Evolutionary conservation across 768 basidiomycete species (phyloP).

Genomic region (Pholiota microspora): DNA sequence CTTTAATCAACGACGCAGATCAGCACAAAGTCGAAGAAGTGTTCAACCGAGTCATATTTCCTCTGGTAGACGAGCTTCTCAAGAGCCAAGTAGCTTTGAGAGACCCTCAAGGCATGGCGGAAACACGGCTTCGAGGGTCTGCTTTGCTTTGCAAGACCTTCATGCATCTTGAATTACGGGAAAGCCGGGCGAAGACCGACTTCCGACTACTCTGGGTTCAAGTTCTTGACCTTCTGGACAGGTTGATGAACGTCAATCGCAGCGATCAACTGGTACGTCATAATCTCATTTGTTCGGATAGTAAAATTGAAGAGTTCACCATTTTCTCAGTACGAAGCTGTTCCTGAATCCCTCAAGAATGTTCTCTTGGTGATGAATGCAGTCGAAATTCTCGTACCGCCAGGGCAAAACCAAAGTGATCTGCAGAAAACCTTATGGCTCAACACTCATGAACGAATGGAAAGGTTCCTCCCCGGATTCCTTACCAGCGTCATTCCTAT

Average conservation of each 20-base stretch:
- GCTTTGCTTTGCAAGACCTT: constrained; percentile 94
- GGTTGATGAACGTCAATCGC: constrained; percentile 83
- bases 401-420: constrained; percentile 50
- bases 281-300: neutral
- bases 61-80: constrained; percentile 86
- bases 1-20: constrained; percentile 55
- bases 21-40: constrained; percentile 72
- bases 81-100: constrained; percentile 76
- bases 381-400: constrained; percentile 74
- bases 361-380: constrained; percentile 96
- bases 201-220: constrained; percentile 82
- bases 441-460: constrained; percentile 82
- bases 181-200: constrained; percentile 56
- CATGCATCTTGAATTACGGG: constrained; percentile 86
- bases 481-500: constrained; percentile 64
- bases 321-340: constrained; percentile 78
- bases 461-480: constrained; percentile 91
- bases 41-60: constrained; percentile 89
- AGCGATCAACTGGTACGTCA: constrained; percentile 80
- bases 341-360: constrained; percentile 96
- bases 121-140: constrained; percentile 84
- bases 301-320: neutral
- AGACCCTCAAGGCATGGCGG: constrained; percentile 86
- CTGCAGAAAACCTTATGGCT: constrained; percentile 76
- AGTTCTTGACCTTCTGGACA: constrained; percentile 85